phyloP scores from a whole-genome alignment of 208 protist genomes.

The Trypanosoma conorhini region DNA sequence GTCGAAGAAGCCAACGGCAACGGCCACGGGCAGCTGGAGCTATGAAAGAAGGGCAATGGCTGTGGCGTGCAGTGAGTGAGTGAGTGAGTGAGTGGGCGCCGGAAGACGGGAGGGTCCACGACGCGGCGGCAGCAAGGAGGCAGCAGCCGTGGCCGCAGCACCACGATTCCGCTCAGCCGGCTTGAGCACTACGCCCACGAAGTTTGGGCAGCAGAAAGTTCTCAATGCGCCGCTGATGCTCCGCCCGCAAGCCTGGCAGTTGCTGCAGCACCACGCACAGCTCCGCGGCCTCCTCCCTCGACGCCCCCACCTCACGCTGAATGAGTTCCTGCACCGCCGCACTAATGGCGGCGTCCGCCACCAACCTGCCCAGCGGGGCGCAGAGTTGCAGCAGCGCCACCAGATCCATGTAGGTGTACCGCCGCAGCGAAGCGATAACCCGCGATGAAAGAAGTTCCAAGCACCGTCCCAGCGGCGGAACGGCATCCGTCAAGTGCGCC shows the following conservation, averaged over 20 bases:
- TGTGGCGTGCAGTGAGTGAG: too few relatives aligned
- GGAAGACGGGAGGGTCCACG: slow-evolving; percentile 4
- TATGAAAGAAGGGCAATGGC: too few relatives aligned
- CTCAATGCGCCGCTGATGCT: slow-evolving; percentile 56
- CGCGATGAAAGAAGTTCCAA: slow-evolving; percentile 53
- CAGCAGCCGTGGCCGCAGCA: background rate
- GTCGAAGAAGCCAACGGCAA: too few relatives aligned
- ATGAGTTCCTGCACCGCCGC: slow-evolving; percentile 68
- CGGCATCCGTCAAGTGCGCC: slow-evolving; percentile 14
- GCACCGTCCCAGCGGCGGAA: slow-evolving; percentile 44
- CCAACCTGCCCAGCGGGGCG: slow-evolving; percentile 47
- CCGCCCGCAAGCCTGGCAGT: slow-evolving; percentile 51
- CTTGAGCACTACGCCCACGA: slow-evolving; percentile 21
- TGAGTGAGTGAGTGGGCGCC: too few relatives aligned
- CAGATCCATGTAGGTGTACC: slow-evolving; percentile 45
- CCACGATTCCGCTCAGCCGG: background rate
- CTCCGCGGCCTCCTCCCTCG: slow-evolving; percentile 31
- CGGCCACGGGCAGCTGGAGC: too few relatives aligned
- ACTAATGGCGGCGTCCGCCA: slow-evolving; percentile 64
- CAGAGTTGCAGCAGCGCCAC: slow-evolving; percentile 64
- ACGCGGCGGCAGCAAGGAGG: background rate
- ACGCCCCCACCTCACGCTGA: slow-evolving; percentile 35
- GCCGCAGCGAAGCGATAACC: slow-evolving; percentile 48
- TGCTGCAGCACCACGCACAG: slow-evolving; percentile 38
- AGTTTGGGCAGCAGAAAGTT: slow-evolving; percentile 56